phyloP scores from a whole-genome alignment of 1,284 basidiomycete species.

The Malassezia furfur region DNA sequence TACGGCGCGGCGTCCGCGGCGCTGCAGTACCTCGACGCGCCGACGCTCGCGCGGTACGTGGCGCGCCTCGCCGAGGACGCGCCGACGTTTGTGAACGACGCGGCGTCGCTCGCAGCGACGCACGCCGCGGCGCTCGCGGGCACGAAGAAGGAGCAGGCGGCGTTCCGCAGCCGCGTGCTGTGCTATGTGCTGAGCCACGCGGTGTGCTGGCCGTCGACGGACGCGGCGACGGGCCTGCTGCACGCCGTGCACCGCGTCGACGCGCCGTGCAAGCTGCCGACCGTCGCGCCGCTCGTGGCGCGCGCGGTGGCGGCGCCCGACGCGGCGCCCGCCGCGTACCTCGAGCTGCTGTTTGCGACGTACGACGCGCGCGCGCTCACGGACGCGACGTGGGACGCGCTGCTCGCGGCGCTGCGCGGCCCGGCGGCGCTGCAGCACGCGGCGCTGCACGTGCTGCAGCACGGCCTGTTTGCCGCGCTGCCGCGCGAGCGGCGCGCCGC shows the following conservation, averaged over 20 bases:
- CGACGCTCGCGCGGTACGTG: constrained; percentile 63
- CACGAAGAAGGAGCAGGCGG: constrained; percentile 56
- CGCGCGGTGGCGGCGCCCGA: constrained; percentile 37
- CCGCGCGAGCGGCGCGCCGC: constrained; percentile 55
- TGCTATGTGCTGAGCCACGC: constrained; percentile 77
- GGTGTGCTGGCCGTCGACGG: constrained; percentile 55
- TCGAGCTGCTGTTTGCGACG: constrained; percentile 54
- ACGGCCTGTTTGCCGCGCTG: constrained; percentile 54
- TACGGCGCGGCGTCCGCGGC: constrained; percentile 60
- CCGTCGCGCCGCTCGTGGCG: constrained; percentile 58
- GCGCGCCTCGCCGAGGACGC: constrained; percentile 51
- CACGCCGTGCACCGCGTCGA: constrained; percentile 57
- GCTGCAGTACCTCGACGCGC: constrained; percentile 68
- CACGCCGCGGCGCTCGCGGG: constrained; percentile 58
- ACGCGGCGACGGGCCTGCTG: constrained; percentile 58
- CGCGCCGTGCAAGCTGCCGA: constrained; percentile 59
- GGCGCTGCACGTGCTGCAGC: constrained; percentile 50
- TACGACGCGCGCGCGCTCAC: constrained; percentile 51
- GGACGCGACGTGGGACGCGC: constrained; percentile 27
- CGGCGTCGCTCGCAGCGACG: constrained; percentile 57
- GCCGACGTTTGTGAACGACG: constrained; percentile 58
- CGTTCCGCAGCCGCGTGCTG: constrained; percentile 63
- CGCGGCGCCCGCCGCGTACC: constrained; percentile 44
- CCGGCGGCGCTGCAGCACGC: constrained; percentile 20
- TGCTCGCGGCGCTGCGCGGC: constrained; percentile 19